Percentiles rank a stretch among this genome's conserved stretches.
Conservation (phyloP, 345 rosid species). For the Citrus glauca region DNA sequence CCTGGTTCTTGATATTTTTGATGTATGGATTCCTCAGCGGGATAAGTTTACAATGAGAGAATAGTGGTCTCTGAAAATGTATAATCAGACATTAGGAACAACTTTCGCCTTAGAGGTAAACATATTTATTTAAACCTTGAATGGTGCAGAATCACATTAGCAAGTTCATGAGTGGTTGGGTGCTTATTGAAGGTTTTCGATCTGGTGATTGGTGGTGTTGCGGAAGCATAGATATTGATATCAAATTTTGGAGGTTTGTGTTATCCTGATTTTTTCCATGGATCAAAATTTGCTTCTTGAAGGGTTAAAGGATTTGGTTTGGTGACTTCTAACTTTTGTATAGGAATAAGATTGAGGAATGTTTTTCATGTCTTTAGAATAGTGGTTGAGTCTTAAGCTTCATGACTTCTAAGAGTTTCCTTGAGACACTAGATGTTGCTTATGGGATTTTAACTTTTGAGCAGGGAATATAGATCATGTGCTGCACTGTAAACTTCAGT, state of each 20-base stretch:
- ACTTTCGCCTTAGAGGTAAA: neutral
- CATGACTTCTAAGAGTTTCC: neutral
- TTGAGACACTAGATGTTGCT: neutral
- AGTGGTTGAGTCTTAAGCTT: constrained; percentile 2
- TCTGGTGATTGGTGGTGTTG: neutral
- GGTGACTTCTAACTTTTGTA: constrained; percentile 1
- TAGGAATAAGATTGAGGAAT: constrained; percentile 1
- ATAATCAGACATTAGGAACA: neutral
- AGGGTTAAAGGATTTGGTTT: constrained; percentile 4
- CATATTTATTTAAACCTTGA: neutral
- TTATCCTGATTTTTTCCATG: neutral
- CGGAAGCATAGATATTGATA: neutral
- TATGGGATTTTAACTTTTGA: neutral
- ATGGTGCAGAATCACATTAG: neutral
- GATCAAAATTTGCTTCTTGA: constrained; percentile 4
- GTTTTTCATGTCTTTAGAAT: neutral
- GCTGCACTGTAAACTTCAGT: neutral
- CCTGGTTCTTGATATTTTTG: neutral
- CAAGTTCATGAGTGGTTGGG: neutral
- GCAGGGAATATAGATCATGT: neutral
- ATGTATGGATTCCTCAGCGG: neutral
- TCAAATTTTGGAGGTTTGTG: neutral
- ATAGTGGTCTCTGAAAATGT: neutral
- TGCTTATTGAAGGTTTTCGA: neutral
- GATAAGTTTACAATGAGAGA: neutral